Conservation (phyloP, 192 early-diverging fungal genomes). For the Coemansia sp. region DNA sequence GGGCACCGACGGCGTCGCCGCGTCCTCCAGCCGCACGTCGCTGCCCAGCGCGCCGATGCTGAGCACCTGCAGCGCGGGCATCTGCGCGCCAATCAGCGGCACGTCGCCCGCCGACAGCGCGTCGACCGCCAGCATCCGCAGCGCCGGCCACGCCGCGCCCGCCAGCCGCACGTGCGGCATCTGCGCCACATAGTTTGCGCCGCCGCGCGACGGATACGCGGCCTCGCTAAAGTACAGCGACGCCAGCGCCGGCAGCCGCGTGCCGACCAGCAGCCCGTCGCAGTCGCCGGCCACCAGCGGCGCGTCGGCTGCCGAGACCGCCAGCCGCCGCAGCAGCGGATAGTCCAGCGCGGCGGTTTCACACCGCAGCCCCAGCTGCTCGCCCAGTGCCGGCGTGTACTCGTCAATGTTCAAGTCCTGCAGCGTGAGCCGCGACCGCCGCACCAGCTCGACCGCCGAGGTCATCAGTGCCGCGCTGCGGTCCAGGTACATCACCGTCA, state of each 20-base stretch:
- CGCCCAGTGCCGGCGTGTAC: not conserved
- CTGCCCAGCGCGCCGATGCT: slow-evolving; percentile 19
- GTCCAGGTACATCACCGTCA: slow-evolving; percentile 17
- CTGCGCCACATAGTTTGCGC: slow-evolving; percentile 4
- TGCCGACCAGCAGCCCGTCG: slow-evolving; percentile 4
- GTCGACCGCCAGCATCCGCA: slow-evolving; percentile 18
- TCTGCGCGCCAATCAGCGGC: not conserved
- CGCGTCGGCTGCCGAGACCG: slow-evolving; percentile 2
- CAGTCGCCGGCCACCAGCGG: not conserved
- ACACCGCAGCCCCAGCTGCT: not conserved
- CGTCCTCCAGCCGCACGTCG: slow-evolving; percentile 14
- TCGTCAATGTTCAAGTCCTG: slow-evolving; percentile 22
- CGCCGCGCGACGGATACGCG: slow-evolving; percentile 5
- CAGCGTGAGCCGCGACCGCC: slow-evolving; percentile 4
- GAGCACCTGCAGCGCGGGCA: slow-evolving; percentile 14
- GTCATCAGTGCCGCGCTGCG: not conserved
- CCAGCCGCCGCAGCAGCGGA: slow-evolving; percentile 14
- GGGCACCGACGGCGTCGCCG: slow-evolving; percentile 1
- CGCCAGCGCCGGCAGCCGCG: slow-evolving; percentile 3
- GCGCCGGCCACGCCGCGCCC: not conserved
- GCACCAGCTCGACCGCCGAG: slow-evolving; percentile 1
- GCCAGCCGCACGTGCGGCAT: not conserved
- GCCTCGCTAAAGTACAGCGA: slow-evolving; percentile 23
- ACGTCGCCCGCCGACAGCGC: slow-evolving; percentile 13
- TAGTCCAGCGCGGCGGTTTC: not conserved